Percentiles rank a stretch among this genome's conserved stretches.
These are phyloP conservation scores for Paraleonurus japonicus DNA, from an alignment of 257 asterid species.

Conservation along the genomic window DNA sequence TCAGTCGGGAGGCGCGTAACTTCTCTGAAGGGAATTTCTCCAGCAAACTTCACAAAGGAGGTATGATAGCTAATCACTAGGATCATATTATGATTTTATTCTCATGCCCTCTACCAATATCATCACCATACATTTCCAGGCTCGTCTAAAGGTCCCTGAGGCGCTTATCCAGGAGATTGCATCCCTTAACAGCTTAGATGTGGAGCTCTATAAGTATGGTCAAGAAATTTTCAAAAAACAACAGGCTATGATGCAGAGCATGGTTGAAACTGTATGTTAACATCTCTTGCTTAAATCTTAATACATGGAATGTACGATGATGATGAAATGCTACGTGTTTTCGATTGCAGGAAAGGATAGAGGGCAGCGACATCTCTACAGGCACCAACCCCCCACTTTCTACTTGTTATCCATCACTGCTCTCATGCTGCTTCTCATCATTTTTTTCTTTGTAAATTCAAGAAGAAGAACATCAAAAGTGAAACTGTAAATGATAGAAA, in stretches of 20 bases:
- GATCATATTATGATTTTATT: neutral
- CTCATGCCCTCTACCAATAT: conserved; percentile 8
- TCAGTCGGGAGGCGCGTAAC: conserved; percentile 61
- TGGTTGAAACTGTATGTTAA: conserved; percentile 50
- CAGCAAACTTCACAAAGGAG: conserved; percentile 90
- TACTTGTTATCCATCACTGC: conserved; percentile 36
- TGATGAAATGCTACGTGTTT: neutral
- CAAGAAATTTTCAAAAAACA: conserved; percentile 61
- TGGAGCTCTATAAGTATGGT: conserved; percentile 75
- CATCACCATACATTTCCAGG: conserved; percentile 44
- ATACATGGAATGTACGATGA: neutral
- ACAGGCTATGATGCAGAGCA: conserved; percentile 36
- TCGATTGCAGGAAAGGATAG: conserved; percentile 48
- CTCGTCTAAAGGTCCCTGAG: conserved; percentile 55
- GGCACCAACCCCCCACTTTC: conserved; percentile 23
- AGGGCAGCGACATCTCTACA: conserved; percentile 5
- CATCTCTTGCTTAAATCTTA: conserved; percentile 1
- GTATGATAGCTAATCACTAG: conserved; percentile 30
- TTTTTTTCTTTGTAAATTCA: conserved; percentile 53
- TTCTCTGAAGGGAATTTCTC: conserved; percentile 66
- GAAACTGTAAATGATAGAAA: conserved; percentile 42
- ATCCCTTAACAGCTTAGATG: conserved; percentile 66
- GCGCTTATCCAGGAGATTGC: conserved; percentile 60
- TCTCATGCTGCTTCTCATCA: conserved; percentile 41
- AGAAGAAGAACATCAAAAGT: conserved; percentile 63